Base-by-base conservation (phyloP, 345 rosid species). In the Boechera retrofracta region DNA sequence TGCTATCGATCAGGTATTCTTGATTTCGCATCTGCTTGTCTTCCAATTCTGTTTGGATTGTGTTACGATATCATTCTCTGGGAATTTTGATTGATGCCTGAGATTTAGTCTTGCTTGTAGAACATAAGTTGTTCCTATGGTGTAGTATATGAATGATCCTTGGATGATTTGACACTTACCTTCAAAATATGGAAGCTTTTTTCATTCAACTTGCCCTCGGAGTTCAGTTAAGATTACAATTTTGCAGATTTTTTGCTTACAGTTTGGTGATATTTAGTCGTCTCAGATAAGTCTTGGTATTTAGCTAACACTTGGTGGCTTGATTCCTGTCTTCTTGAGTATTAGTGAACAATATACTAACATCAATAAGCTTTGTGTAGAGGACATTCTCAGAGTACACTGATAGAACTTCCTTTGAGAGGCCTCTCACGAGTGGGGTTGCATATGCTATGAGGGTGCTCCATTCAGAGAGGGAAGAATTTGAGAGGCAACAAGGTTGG, bases 381-480 rank as follows among this genome's bases (percentile, higher is more conserved):
- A 82, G 81, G 75, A 92, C 97, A 65, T 94, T 94, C 78, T 93
- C 95, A 3, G 90, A 87, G 87, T 94, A 94, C 79, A 90, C 98
- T 4, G 97, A 94, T 72, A 81, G 95, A 82, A 94, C 98, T 72
- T 89, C 97, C 71, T 94, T 94, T 74, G 98, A 94, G 88, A 87
- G 98, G 86, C 98, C 98, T 33, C 92, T 92, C 54, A 94, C 98
- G 18, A 94, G 98, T 77, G 94, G 97, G n/a, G 92, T 94, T 51
- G 98, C 98, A 44, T 94, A 94, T 85, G 98, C 98, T 44, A 85
- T 90, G 60, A 88, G 92, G 86, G 97, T 94, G 69, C 97, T 90
- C 41, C 92, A 86, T 78, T 79, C 95, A 28, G 98, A 94, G 80
- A 89, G 98, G 83, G 93, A 88, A 79, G 86, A 88, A 76, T 92